Evolutionary conservation across 371 early-diverging fungal genomes (phyloP).

Genomic region (Mucor lusitanicus): DNA sequence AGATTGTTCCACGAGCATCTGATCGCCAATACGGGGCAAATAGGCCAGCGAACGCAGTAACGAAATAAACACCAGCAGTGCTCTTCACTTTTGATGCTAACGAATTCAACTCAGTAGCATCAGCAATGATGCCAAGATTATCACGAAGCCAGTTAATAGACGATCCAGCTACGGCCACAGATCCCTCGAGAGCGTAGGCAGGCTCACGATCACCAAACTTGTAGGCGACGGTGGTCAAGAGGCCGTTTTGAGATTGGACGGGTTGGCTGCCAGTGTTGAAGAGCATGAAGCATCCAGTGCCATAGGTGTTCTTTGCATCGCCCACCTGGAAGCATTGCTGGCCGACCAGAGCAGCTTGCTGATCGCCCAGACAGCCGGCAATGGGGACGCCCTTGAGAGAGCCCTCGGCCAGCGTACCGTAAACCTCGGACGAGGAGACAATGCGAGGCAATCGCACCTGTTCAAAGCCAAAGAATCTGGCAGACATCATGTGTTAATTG

Average conservation of each 20-base stretch:
- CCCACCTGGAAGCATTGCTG: constrained; percentile 80
- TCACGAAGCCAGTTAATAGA: constrained; percentile 93
- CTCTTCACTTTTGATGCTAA: constrained; percentile 53
- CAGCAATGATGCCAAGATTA: constrained; percentile 76
- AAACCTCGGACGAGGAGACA: constrained; percentile 79
- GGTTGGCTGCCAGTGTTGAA: constrained; percentile 87
- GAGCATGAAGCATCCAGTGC: constrained; percentile 96
- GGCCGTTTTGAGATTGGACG: constrained; percentile 82
- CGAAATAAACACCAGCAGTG: constrained; percentile 92
- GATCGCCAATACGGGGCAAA: constrained; percentile 96
- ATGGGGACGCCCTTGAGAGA: constrained; percentile 72
- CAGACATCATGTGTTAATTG: neutral
- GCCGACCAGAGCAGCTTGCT: constrained; percentile 95
- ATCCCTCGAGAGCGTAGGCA: constrained; percentile 94
- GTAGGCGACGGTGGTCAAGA: constrained; percentile 93
- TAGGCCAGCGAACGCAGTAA: constrained; percentile 92
- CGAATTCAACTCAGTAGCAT: constrained; percentile 68
- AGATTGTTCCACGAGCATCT: constrained; percentile 88
- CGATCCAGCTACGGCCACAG: constrained; percentile 94
- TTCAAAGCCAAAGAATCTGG: constrained; percentile 41
- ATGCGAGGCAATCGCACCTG: constrained; percentile 72
- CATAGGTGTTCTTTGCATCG: constrained; percentile 92
- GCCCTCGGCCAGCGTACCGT: constrained; percentile 66
- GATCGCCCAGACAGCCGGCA: constrained; percentile 91
- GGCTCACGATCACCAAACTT: constrained; percentile 76